Percentiles rank a stretch among this genome's conserved stretches.
Evolutionary conservation across 176 grass and related monocot species (phyloP).

Genomic region (Oropetium thomaeum): DNA sequence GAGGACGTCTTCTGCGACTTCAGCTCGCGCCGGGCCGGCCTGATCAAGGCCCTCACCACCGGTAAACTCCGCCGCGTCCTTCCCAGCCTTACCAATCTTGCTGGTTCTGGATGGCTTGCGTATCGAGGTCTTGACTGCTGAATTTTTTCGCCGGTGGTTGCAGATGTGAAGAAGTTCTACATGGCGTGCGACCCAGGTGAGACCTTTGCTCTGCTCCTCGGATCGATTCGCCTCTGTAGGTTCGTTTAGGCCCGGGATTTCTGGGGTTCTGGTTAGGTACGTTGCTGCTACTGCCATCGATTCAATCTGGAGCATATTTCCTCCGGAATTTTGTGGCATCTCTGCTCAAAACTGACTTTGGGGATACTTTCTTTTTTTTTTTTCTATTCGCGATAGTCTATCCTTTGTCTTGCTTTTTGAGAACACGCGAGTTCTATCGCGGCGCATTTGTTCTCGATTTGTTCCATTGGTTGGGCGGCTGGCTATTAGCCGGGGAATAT

Average conservation of each 20-base stretch:
- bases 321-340: background rate
- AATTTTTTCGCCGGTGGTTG: conserved; percentile 7
- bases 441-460: background rate
- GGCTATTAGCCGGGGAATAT: background rate
- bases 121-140: background rate
- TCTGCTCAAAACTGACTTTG: background rate
- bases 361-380: background rate
- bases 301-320: background rate
- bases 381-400: background rate
- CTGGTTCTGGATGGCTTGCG: background rate
- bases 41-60: conserved; percentile 62
- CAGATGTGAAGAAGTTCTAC: conserved; percentile 62
- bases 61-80: conserved; percentile 18
- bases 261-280: background rate
- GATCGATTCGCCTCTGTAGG: background rate
- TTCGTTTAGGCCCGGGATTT: background rate
- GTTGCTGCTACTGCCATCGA: background rate
- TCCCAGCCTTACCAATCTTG: background rate
- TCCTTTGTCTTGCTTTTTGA: too few relatives aligned
- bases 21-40: conserved; percentile 50
- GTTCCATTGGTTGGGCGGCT: too few relatives aligned
- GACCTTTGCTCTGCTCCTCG: background rate
- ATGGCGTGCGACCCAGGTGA: conserved; percentile 62
- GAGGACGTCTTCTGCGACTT: conserved; percentile 70
- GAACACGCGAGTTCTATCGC: too few relatives aligned